Conservation (phyloP, 805 yeast species). For the Nakazawaea wickerhamii region DNA sequence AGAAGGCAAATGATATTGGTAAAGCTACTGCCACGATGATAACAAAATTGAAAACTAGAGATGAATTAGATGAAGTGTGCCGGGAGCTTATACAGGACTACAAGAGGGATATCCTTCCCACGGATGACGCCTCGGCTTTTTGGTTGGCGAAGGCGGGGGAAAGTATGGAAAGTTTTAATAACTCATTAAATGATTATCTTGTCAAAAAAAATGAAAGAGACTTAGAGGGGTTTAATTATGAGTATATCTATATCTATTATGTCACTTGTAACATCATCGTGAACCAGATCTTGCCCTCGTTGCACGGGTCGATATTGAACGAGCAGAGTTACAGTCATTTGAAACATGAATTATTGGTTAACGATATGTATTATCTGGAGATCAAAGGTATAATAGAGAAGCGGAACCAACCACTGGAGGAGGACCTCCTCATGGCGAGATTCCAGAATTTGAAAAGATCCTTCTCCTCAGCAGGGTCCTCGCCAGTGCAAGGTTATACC, state of each 20-base stretch:
- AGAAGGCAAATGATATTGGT: neutral
- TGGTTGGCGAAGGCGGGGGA: constrained; percentile 7
- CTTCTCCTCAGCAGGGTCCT: constrained; percentile 1
- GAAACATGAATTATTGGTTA: constrained; percentile 1
- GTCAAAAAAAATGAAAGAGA: constrained; percentile 11
- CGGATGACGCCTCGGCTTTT: neutral
- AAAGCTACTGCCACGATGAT: neutral
- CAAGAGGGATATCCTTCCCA: neutral
- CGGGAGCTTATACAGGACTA: neutral
- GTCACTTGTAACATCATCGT: constrained; percentile 1
- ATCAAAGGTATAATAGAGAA: constrained; percentile 4
- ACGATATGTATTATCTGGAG: constrained; percentile 11
- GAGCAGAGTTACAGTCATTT: neutral
- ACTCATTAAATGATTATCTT: constrained; percentile 10
- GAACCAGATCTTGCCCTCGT: constrained; percentile 2
- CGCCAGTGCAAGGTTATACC: neutral
- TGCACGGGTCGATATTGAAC: neutral
- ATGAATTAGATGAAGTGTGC: neutral
- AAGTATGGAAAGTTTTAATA: constrained; percentile 7
- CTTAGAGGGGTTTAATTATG: constrained; percentile 5
- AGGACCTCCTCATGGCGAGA: constrained; percentile 9
- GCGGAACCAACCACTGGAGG: neutral
- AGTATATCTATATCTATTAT: constrained; percentile 11
- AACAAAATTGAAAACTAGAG: neutral
- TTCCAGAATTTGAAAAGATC: constrained; percentile 11